Evolutionary conservation across 208 protist species (phyloP).

Genomic region (Tritrichomonas musculus): DNA sequence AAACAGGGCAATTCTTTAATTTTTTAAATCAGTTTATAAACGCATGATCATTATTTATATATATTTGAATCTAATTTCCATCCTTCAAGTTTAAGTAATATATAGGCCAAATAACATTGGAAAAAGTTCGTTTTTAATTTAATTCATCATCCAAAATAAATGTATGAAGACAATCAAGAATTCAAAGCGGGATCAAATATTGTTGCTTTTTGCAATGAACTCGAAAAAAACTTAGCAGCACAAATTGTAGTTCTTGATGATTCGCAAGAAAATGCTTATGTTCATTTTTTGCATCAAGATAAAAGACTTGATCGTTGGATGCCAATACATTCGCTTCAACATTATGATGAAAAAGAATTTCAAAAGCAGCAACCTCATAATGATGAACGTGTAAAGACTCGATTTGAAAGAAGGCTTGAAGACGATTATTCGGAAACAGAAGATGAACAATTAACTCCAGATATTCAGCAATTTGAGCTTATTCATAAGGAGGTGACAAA

Average conservation of each 20-base stretch:
- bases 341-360: background rate
- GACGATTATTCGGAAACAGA: background rate
- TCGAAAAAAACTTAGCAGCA: background rate
- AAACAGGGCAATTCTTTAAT: too few species aligned
- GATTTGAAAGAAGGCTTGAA: background rate
- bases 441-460: background rate
- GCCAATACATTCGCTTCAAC: background rate
- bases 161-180: too few species aligned
- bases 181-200: background rate
- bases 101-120: too few species aligned
- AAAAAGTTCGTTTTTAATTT: too few species aligned
- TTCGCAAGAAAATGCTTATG: background rate
- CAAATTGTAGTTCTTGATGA: background rate
- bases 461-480: background rate
- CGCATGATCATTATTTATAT: too few species aligned
- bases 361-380: background rate
- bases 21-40: too few species aligned
- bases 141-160: too few species aligned
- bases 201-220: background rate
- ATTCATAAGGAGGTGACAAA: slow-evolving; percentile 24
- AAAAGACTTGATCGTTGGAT: background rate
- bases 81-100: too few species aligned
- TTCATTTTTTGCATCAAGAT: slow-evolving; percentile 31
- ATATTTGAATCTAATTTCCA: too few species aligned
- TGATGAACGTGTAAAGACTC: background rate